Evolutionary conservation across 1,284 basidiomycete species (phyloP).

Genomic region (Cronartium quercuum): DNA sequence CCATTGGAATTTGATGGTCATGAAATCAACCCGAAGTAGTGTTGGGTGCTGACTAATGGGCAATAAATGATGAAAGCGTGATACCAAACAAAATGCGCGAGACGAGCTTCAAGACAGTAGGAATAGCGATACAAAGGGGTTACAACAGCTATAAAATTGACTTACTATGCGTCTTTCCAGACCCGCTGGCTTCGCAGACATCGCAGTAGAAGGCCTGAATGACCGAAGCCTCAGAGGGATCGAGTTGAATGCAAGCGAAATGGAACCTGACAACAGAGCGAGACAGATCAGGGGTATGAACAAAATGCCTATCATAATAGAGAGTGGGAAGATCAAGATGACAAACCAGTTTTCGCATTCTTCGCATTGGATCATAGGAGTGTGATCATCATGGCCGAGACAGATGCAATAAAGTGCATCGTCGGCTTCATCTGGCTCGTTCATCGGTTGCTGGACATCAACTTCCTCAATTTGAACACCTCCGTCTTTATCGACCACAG

Average conservation of each 20-base stretch:
- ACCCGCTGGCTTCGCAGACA: slow-evolving; percentile 46
- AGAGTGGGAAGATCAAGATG: background rate
- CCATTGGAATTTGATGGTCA: background rate
- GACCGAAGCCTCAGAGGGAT: slow-evolving; percentile 41
- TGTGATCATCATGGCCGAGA: slow-evolving; percentile 57
- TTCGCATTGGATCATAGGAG: slow-evolving; percentile 71
- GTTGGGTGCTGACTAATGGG: background rate
- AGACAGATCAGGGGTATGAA: background rate
- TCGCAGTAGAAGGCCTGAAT: slow-evolving; percentile 47
- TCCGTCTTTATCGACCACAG: slow-evolving; percentile 21
- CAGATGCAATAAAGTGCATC: slow-evolving; percentile 33
- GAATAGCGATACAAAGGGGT: background rate
- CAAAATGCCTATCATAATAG: background rate
- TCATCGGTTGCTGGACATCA: background rate
- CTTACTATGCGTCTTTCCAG: slow-evolving; percentile 45
- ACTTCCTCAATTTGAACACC: slow-evolving; percentile 26
- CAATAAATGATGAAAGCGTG: background rate
- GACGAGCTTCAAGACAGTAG: background rate
- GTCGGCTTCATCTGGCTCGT: background rate
- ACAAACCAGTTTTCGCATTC: slow-evolving; percentile 65
- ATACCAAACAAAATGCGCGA: background rate
- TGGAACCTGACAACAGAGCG: slow-evolving; percentile 45
- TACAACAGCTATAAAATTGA: background rate
- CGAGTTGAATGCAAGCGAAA: slow-evolving; percentile 45
- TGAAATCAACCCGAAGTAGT: background rate